phyloP scores from a whole-genome alignment of 2,329 filamentous ascomycete species.

The Paracorniculantispora psalliotae region DNA sequence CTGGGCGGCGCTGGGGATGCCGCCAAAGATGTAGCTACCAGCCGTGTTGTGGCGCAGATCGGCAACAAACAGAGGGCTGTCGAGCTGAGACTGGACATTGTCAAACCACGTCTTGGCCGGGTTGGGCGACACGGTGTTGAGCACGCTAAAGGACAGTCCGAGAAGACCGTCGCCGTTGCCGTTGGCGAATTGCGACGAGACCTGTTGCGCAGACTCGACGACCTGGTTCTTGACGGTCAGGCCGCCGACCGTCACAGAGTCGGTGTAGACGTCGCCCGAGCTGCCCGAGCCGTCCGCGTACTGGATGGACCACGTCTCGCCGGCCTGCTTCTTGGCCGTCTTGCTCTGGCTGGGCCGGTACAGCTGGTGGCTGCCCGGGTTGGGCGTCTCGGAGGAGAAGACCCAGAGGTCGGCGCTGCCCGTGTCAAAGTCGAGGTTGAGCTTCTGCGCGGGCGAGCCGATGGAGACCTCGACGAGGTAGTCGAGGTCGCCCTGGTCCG shows the following conservation, averaged over 20 bases:
- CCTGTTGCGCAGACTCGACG: constrained; percentile 38
- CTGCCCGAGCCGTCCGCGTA: constrained; percentile 42
- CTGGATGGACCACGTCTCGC: constrained; percentile 36
- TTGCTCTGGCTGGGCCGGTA: constrained; percentile 36
- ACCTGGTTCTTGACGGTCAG: constrained; percentile 37
- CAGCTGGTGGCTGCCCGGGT: constrained; percentile 29
- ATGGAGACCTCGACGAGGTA: constrained; percentile 10
- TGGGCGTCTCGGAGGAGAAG: constrained; percentile 27
- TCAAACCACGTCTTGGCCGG: constrained; percentile 41
- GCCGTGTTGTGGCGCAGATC: constrained; percentile 59
- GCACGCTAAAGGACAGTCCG: constrained; percentile 34
- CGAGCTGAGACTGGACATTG: constrained; percentile 22
- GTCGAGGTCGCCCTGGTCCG: constrained; percentile 16
- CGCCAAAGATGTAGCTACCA: constrained; percentile 57
- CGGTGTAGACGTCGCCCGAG: constrained; percentile 40
- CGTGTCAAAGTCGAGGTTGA: constrained; percentile 38
- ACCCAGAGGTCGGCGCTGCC: constrained; percentile 38
- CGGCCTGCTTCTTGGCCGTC: constrained; percentile 25
- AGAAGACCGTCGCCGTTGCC: constrained; percentile 30
- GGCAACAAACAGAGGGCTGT: constrained; percentile 56
- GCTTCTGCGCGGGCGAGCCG: constrained; percentile 29
- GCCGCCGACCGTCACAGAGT: constrained; percentile 38
- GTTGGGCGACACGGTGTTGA: constrained; percentile 41
- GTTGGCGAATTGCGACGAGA: constrained; percentile 40
- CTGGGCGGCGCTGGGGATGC: constrained; percentile 52